Conservation (phyloP, 805 yeast species). For the Pichia californica region DNA sequence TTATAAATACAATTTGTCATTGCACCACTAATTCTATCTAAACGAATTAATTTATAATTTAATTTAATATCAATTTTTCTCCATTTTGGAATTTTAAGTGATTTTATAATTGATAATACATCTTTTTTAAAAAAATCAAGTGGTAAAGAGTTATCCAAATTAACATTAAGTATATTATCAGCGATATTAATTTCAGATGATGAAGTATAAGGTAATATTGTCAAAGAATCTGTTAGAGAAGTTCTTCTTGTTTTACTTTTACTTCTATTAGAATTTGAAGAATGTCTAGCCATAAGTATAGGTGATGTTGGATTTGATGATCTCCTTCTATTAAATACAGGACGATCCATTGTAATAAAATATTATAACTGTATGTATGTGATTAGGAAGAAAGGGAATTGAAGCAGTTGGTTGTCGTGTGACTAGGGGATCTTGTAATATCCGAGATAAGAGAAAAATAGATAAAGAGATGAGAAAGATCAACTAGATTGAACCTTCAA, state of each 20-base stretch:
- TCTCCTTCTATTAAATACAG: neutral
- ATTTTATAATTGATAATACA: slow-evolving; percentile 55
- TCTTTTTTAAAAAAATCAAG: slow-evolving; percentile 81
- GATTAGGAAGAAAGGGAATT: no score
- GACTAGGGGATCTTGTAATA: no score
- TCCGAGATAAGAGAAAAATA: no score
- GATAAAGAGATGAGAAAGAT: no score
- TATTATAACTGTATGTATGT: no score
- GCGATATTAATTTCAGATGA: neutral
- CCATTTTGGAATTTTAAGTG: slow-evolving; percentile 76
- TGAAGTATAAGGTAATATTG: no score
- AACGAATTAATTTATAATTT: slow-evolving; percentile 38
- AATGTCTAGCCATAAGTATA: neutral
- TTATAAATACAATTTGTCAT: slow-evolving; percentile 85
- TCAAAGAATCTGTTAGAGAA: no score
- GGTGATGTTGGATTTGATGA: slow-evolving; percentile 2
- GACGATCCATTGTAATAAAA: slow-evolving; percentile 6
- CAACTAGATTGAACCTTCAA: no score
- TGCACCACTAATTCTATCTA: slow-evolving; percentile 82
- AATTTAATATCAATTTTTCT: slow-evolving; percentile 41
- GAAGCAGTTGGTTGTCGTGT: no score
- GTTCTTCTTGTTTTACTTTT: slow-evolving; percentile 3
- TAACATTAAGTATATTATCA: slow-evolving; percentile 32
- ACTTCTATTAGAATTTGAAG: neutral
- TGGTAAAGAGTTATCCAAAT: slow-evolving; percentile 73